Conservation (phyloP, 805 yeast species). For the Saturnispora zaruensis region DNA sequence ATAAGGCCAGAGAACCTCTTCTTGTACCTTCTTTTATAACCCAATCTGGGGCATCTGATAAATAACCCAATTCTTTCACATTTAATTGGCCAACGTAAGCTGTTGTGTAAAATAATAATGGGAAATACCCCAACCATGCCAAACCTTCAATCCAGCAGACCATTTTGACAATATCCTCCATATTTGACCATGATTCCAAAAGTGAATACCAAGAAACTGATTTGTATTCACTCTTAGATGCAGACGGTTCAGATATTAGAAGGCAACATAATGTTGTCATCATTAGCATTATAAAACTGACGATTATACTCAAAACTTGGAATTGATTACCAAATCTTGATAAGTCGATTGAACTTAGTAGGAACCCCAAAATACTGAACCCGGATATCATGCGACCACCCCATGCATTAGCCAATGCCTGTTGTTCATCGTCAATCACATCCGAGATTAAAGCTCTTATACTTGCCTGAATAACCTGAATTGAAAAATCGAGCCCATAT, state of each 20-base stretch:
- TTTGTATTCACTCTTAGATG: slow-evolving; percentile 6
- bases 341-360: slow-evolving; percentile 42
- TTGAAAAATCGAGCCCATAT: slow-evolving; percentile 47
- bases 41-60: slow-evolving; percentile 29
- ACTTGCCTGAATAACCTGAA: slow-evolving; percentile 52
- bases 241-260: slow-evolving; percentile 40
- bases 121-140: slow-evolving; percentile 66
- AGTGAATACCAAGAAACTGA: not conserved
- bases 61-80: slow-evolving; percentile 32
- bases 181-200: slow-evolving; percentile 21
- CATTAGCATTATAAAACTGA: slow-evolving; percentile 33
- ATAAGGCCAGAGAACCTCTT: slow-evolving; percentile 43
- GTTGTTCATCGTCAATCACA: slow-evolving; percentile 48
- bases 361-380: slow-evolving; percentile 51
- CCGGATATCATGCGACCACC: slow-evolving; percentile 56
- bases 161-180: slow-evolving; percentile 25
- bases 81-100: slow-evolving; percentile 57
- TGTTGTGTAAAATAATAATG: slow-evolving; percentile 55
- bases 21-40: slow-evolving; percentile 33
- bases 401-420: slow-evolving; percentile 55
- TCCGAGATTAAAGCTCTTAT: slow-evolving; percentile 56
- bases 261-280: slow-evolving; percentile 34
- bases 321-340: slow-evolving; percentile 41
- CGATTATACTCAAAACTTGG: slow-evolving; percentile 38
- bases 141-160: slow-evolving; percentile 52